A percentile compares a stretch with the other conserved stretches of the same genome.
These are phyloP conservation scores for Fraxinus pennsylvanica DNA, from an alignment of 257 asterid species.

Conservation along the genomic window DNA sequence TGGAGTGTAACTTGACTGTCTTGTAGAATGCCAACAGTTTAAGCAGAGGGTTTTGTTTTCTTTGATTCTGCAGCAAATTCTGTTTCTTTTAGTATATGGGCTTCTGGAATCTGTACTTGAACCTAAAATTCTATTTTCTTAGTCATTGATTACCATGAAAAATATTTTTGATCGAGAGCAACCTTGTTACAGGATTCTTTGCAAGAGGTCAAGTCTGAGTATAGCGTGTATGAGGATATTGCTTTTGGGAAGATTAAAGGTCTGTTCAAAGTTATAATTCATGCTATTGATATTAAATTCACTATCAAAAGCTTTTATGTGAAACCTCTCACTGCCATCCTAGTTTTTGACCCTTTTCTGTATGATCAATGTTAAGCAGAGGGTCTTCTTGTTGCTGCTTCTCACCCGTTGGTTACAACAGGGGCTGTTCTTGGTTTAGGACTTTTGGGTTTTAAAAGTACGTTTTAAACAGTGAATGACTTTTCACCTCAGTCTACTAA, in stretches of 20 bases:
- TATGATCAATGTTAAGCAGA: constrained; percentile 49
- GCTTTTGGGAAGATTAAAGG: constrained; percentile 79
- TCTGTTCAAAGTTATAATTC: constrained; percentile 29
- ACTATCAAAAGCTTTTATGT: constrained; percentile 20
- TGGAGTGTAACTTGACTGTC: background rate
- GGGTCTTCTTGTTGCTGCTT: constrained; percentile 65
- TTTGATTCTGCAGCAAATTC: constrained; percentile 1
- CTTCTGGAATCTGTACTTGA: constrained; percentile 2
- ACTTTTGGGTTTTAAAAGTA: constrained; percentile 74
- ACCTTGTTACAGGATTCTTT: constrained; percentile 65
- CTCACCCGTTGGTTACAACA: constrained; percentile 59
- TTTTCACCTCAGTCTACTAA: background rate
- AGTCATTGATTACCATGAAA: constrained; percentile 15
- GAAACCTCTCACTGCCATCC: background rate
- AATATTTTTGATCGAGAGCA: constrained; percentile 29
- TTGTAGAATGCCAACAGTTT: constrained; percentile 3
- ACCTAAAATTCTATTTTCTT: constrained; percentile 10
- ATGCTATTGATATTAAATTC: background rate
- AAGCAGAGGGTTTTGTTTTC: constrained; percentile 7
- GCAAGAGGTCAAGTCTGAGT: constrained; percentile 76
- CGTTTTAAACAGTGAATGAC: constrained; percentile 17
- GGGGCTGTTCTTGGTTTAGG: constrained; percentile 74
- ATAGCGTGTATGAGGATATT: constrained; percentile 61
- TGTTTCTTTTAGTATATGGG: constrained; percentile 11
- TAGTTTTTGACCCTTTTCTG: constrained; percentile 5